These are phyloP conservation scores for Alternaria solani DNA, from an alignment of 2,329 filamentous ascomycete species.

Conservation along the genomic window DNA sequence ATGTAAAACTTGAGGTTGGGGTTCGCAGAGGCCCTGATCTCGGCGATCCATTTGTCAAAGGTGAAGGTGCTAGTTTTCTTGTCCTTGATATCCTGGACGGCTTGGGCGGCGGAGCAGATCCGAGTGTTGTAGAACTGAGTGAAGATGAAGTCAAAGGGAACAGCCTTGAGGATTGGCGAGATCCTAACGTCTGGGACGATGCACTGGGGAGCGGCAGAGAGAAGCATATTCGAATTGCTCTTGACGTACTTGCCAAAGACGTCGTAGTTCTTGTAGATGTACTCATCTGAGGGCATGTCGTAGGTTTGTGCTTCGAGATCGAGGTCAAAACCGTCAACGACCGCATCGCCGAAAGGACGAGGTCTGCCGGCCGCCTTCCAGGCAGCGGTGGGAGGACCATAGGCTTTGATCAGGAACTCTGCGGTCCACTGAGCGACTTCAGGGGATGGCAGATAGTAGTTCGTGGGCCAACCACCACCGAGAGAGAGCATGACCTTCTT, in stretches of 20 bases:
- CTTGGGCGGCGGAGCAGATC: constrained; percentile 59
- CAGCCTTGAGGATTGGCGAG: constrained; percentile 53
- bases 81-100: constrained; percentile 33
- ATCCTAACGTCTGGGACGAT: constrained; percentile 58
- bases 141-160: constrained; percentile 63
- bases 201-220: constrained; percentile 64
- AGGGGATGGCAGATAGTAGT: constrained; percentile 55
- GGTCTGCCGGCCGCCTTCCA: constrained; percentile 45
- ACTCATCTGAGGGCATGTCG: constrained; percentile 30
- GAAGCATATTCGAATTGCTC: constrained; percentile 53
- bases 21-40: constrained; percentile 52
- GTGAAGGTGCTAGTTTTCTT: constrained; percentile 53
- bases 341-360: constrained; percentile 58
- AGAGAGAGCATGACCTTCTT: constrained; percentile 56
- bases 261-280: constrained; percentile 54
- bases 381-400: constrained; percentile 52
- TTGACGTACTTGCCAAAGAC: constrained; percentile 60
- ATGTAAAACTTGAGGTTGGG: constrained; percentile 61
- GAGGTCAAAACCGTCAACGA: constrained; percentile 63
- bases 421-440: constrained; percentile 57
- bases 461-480: constrained; percentile 53
- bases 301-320: constrained; percentile 52
- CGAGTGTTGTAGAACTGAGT: constrained; percentile 65
- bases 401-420: constrained; percentile 60
- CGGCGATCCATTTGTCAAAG: constrained; percentile 54